phyloP scores from a whole-genome alignment of 805 yeast species.

The Nadsonia fulvescens region DNA sequence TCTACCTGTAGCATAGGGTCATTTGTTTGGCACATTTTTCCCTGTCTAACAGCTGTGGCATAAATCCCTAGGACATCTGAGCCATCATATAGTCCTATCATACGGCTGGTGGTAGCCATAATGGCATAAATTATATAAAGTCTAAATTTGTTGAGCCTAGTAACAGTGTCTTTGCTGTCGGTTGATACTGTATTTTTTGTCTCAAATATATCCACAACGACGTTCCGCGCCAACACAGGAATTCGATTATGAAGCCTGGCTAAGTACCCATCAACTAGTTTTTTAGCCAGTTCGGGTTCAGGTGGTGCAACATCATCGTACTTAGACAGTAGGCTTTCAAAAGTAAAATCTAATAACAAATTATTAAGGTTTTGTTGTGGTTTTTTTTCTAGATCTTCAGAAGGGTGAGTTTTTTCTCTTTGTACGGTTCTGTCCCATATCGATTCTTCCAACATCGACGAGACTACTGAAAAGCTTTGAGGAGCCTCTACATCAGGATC shows the following conservation, averaged over 20 bases:
- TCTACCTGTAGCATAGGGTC: conserved; percentile 31
- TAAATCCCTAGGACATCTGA: conserved; percentile 29
- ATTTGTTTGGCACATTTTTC: conserved; percentile 27
- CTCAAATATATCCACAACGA: too few relatives aligned
- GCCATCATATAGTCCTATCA: conserved; percentile 1
- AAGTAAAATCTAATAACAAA: conserved; percentile 9
- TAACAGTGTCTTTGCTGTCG: too few relatives aligned
- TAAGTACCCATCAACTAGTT: conserved; percentile 8
- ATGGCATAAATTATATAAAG: conserved; percentile 1
- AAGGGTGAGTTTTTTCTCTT: conserved; percentile 1
- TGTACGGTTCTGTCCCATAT: conserved; percentile 9
- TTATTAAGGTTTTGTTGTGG: conserved; percentile 4
- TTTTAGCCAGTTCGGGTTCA: conserved; percentile 7
- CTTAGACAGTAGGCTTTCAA: conserved; percentile 9
- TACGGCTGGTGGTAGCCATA: not conserved
- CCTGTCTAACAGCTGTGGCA: conserved; percentile 40
- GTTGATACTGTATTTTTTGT: too few relatives aligned
- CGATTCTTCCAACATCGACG: conserved; percentile 13
- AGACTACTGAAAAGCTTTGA: conserved; percentile 14
- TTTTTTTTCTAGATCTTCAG: not conserved
- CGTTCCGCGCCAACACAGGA: conserved; percentile 11
- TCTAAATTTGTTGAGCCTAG: conserved; percentile 9
- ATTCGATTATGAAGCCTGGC: conserved; percentile 9
- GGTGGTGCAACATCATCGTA: conserved; percentile 9
- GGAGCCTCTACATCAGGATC: conserved; percentile 12